Evolutionary conservation across 2,329 filamentous ascomycete genomes (phyloP), one percentile per base, ranked within the genome.

Genomic region (Berkeleyomyces basicola): DNA sequence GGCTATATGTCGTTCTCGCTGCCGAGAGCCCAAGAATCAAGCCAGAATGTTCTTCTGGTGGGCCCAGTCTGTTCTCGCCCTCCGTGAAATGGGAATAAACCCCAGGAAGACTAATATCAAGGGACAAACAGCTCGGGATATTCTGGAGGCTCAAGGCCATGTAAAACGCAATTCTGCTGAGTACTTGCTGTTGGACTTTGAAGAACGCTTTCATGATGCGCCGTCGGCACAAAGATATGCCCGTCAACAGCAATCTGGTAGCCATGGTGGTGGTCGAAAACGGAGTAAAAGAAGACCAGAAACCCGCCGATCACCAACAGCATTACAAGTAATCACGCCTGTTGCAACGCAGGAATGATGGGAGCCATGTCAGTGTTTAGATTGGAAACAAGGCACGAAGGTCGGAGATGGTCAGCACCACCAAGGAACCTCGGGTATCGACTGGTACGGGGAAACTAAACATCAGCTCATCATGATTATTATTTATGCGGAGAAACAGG

Each of bases 1-100:
- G 51, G 63, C 63, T n/a, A 14, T 59, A 7, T 61, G 59, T 9
- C 43, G 59, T 14, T 31, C 43, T n/a, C 9, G 49, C 23, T 57
- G 47, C 3, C 23, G 59, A 40, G 55, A 61, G 9, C 16, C 7
- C 23, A 62, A 55, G 42, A 42, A 31, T 49, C 46, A 43, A 39
- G 59, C 61, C 23, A 40, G 53, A 3, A 61, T 64, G 49, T 14
- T 55, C 7, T 46, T 49, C 11, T 64, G 59, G 63, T 64, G 44
- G 63, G 33, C 43, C 10, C 53, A 64, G 36, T 44, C 51, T 31
- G 59, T 62, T 23, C 37, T 58, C 3, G 33, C 59, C 7, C 36
- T 64, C 23, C 59, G 59, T 14, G 23, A 55, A 16, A 36, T 61
- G 14, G 63, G 63, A 11, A 51, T 64, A 16, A 39, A 64, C 40